Evolutionary conservation across 495 filamentous ascomycete genomes (phyloP).

Genomic region (Aspergillus egyptiacus): DNA sequence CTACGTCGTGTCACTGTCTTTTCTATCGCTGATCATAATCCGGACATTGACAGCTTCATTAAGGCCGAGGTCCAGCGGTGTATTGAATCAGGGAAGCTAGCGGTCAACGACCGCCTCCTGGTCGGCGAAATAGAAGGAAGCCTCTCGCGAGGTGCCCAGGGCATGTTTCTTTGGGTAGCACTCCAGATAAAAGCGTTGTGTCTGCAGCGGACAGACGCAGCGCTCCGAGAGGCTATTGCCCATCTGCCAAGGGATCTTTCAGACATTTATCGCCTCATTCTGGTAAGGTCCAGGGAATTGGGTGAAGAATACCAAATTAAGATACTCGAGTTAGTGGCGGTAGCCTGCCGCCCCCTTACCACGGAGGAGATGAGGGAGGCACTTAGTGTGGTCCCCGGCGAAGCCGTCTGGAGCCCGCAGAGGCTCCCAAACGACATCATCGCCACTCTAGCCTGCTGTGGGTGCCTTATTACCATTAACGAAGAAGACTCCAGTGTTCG

Average conservation of each 20-base stretch:
- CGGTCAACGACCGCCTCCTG: background rate
- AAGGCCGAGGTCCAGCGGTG: background rate
- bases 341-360: background rate
- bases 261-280: background rate
- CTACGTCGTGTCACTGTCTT: background rate
- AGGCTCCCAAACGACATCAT: background rate
- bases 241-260: background rate
- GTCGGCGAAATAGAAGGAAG: background rate
- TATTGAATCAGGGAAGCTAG: background rate
- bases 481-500: background rate
- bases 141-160: background rate
- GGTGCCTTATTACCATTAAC: background rate
- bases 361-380: background rate
- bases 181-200: background rate
- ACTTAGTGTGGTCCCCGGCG: background rate
- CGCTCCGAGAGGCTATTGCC: background rate
- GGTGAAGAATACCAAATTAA: background rate
- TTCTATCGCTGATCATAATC: background rate
- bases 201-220: background rate
- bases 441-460: background rate
- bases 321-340: background rate
- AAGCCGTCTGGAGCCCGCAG: background rate
- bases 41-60: background rate
- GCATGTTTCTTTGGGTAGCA: background rate
- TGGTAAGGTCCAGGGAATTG: background rate